These are phyloP conservation scores for Globisporangium echinulatum DNA, from an alignment of 352 stramenopile species.

Conservation along the genomic window DNA sequence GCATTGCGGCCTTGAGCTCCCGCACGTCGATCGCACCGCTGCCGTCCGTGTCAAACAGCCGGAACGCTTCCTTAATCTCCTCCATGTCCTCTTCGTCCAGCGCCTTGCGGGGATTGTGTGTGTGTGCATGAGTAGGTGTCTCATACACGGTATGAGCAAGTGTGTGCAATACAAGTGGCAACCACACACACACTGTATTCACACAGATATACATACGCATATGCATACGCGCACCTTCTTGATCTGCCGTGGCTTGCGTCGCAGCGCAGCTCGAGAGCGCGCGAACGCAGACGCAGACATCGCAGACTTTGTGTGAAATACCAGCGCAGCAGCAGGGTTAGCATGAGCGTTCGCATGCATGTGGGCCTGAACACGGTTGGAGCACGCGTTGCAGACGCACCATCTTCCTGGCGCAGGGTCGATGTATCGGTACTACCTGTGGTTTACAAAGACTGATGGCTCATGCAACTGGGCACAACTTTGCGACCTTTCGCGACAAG, in stretches of 20 bases:
- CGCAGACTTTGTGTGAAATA: slow-evolving; percentile 9
- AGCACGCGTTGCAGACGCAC: neutral
- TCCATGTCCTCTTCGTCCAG: slow-evolving; percentile 91
- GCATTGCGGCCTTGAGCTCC: slow-evolving; percentile 93
- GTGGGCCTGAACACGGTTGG: neutral
- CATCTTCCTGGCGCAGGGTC: neutral
- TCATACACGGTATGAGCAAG: neutral
- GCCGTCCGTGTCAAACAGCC: slow-evolving; percentile 91
- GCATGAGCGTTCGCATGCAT: neutral
- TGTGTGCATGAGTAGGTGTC: neutral
- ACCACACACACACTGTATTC: too few species aligned
- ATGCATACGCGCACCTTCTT: slow-evolving; percentile 42
- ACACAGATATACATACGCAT: neutral
- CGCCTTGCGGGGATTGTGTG: slow-evolving; percentile 14
- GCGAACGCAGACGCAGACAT: slow-evolving; percentile 66
- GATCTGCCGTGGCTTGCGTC: slow-evolving; percentile 46
- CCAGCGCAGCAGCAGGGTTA: neutral
- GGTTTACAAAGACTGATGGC: too few species aligned
- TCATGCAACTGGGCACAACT: too few species aligned
- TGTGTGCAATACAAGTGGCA: neutral
- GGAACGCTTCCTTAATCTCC: slow-evolving; percentile 93
- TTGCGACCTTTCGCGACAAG: too few species aligned
- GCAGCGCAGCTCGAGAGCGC: slow-evolving; percentile 45
- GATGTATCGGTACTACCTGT: too few species aligned
- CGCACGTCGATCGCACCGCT: slow-evolving; percentile 89